Evolutionary conservation across 257 asterid genomes (phyloP), one percentile per base, ranked within the genome.

Genomic region (Striga asiatica): DNA sequence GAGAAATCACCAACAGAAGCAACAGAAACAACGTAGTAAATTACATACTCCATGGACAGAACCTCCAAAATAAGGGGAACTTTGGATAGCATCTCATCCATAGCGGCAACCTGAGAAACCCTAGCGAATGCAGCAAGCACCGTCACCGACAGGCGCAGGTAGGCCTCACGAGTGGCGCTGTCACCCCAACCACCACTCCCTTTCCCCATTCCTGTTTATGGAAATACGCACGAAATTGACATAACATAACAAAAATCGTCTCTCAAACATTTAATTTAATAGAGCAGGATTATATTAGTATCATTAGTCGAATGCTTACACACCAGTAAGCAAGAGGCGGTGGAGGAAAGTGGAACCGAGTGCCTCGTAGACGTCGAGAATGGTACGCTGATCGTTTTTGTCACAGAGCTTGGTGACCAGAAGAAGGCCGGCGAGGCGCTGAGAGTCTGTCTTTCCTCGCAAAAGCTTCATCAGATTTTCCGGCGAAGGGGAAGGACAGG

Each of bases 371-470:
- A 86, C 78, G 29, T 47, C 68, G 70, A 66, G 87, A 69, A 81
- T 75, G 45, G 83, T 54, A n/a, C 71, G 54, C 6, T 73, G 76
- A 71, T 86, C 91, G 61, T 81, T 71, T 75, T 71, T 75, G 73
- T 79, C 77, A 72, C 81, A 83, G 42, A 81, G 69, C 68, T 83
- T 81, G 59, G 98, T 73, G 48, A 81, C 87, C 7, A 89, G 14
- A 49, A 86, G 84, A 25, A 89, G 85, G 49, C 96, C 98, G 11
- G 94, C 88, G 19, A 89, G 71, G 7, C 93, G 81, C 69, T 91
- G 89, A 52, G 93, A 85, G 58, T 91, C 96, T 12, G 82, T 80
- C 62, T 71, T 79, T 29, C 92, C 95, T 61, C 74, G 76, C 17
- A 91, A 60, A 0, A 91, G 78, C 66, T 67, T 82, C 66, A 72